Evolutionary conservation across 495 filamentous ascomycete genomes (phyloP).

Genomic region (Parathielavia hyrcaniae): DNA sequence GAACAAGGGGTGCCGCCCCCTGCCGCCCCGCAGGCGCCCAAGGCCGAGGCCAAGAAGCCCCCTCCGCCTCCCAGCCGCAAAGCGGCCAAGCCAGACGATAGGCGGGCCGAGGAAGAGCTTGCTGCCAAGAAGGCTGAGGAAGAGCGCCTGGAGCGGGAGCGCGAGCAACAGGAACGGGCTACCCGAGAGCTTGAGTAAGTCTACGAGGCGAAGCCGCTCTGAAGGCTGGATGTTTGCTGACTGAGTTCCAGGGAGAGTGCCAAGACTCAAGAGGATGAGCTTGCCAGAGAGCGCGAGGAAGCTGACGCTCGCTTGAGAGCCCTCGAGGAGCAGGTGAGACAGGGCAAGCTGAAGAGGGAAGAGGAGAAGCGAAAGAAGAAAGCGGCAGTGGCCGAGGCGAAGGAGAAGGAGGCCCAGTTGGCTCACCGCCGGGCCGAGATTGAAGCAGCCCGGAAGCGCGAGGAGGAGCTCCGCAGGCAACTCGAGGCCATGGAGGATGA

Average conservation of each 20-base stretch:
- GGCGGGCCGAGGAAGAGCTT: slow-evolving; percentile 49
- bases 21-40: slow-evolving; percentile 37
- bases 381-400: slow-evolving; percentile 76
- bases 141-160: slow-evolving; percentile 57
- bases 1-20: slow-evolving; percentile 65
- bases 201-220: not conserved
- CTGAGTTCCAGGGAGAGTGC: slow-evolving; percentile 55
- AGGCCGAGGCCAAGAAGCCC: slow-evolving; percentile 64
- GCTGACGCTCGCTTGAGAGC: slow-evolving; percentile 77
- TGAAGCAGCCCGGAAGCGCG: slow-evolving; percentile 80
- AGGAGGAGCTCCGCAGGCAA: slow-evolving; percentile 79
- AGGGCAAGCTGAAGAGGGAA: slow-evolving; percentile 93
- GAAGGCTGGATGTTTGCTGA: slow-evolving; percentile 24
- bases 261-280: slow-evolving; percentile 66
- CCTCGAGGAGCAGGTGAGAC: slow-evolving; percentile 86
- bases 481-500: slow-evolving; percentile 76
- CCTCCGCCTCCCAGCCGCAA: slow-evolving; percentile 83
- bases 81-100: slow-evolving; percentile 51
- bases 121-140: slow-evolving; percentile 46
- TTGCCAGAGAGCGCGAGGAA: slow-evolving; percentile 71
- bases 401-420: slow-evolving; percentile 80
- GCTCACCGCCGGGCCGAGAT: slow-evolving; percentile 86
- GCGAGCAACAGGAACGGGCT: slow-evolving; percentile 68
- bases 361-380: slow-evolving; percentile 91
- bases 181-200: slow-evolving; percentile 81